Conservation (phyloP, 345 rosid species). For the Acer yangbiense region DNA sequence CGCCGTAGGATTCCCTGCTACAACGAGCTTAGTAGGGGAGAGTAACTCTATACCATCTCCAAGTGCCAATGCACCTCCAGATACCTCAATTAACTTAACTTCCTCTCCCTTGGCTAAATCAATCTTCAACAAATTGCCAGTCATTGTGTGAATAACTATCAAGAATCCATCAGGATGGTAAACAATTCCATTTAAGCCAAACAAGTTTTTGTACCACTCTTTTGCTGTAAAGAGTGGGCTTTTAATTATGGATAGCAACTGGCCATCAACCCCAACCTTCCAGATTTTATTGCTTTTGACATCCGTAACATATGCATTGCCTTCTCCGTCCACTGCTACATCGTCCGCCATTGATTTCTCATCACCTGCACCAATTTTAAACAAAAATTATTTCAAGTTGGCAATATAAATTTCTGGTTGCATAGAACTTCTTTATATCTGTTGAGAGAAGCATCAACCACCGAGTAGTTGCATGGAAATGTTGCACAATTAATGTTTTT, state of each 20-base stretch:
- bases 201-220: conserved; percentile 68
- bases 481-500: neutral
- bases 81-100: conserved; percentile 51
- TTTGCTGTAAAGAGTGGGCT: conserved; percentile 62
- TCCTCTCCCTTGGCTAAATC: conserved; percentile 43
- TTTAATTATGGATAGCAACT: conserved; percentile 51
- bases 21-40: conserved; percentile 72
- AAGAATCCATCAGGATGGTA: conserved; percentile 85
- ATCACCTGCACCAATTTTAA: conserved; percentile 35
- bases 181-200: conserved; percentile 77
- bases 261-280: conserved; percentile 67
- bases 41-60: conserved; percentile 81
- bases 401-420: too few species aligned
- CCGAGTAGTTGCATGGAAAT: too few species aligned
- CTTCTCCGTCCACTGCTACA: conserved; percentile 70
- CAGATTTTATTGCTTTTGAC: conserved; percentile 65
- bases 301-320: conserved; percentile 79
- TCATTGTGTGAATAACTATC: conserved; percentile 69
- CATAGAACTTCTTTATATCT: too few species aligned
- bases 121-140: conserved; percentile 67
- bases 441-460: too few species aligned
- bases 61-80: conserved; percentile 55
- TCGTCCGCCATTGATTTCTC: conserved; percentile 84
- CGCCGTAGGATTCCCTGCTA: conserved; percentile 76
- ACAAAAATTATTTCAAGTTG: neutral